Evolutionary conservation across 768 basidiomycete species (phyloP).

Genomic region (Tylopilus intermedius): DNA sequence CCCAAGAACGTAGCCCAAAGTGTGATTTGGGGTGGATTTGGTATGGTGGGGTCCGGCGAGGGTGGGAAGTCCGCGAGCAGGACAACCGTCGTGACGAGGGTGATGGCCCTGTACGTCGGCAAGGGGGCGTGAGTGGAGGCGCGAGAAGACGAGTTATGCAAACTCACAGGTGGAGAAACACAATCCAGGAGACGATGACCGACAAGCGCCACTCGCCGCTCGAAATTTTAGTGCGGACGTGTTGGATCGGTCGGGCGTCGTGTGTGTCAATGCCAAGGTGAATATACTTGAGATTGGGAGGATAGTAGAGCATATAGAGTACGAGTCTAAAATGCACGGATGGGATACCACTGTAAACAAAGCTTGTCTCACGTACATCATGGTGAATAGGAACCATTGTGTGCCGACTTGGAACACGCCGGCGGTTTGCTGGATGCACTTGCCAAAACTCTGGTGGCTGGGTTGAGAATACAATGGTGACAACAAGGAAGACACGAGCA

Average conservation of each 20-base stretch:
- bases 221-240: slow-evolving; percentile 45
- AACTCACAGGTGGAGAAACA: slow-evolving; percentile 68
- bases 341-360: background rate
- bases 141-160: background rate
- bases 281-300: slow-evolving; percentile 71
- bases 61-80: slow-evolving; percentile 46
- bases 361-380: slow-evolving; percentile 58
- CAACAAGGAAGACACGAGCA: background rate
- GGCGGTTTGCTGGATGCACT: slow-evolving; percentile 73
- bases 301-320: slow-evolving; percentile 91
- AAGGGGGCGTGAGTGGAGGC: background rate
- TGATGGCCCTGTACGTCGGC: slow-evolving; percentile 31
- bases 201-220: slow-evolving; percentile 78
- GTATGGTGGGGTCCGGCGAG: slow-evolving; percentile 32
- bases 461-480: background rate
- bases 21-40: slow-evolving; percentile 35
- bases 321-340: slow-evolving; percentile 54
- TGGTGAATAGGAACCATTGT: slow-evolving; percentile 80
- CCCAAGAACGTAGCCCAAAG: slow-evolving; percentile 88
- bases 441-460: slow-evolving; percentile 50
- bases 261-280: slow-evolving; percentile 39
- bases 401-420: slow-evolving; percentile 78
- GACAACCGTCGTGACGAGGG: slow-evolving; percentile 56
- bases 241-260: slow-evolving; percentile 38
- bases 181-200: slow-evolving; percentile 66